Evolutionary conservation across 139 green algal genomes (phyloP), one percentile per base, ranked within the genome.

Genomic region (Diplosphaera chodatii): DNA sequence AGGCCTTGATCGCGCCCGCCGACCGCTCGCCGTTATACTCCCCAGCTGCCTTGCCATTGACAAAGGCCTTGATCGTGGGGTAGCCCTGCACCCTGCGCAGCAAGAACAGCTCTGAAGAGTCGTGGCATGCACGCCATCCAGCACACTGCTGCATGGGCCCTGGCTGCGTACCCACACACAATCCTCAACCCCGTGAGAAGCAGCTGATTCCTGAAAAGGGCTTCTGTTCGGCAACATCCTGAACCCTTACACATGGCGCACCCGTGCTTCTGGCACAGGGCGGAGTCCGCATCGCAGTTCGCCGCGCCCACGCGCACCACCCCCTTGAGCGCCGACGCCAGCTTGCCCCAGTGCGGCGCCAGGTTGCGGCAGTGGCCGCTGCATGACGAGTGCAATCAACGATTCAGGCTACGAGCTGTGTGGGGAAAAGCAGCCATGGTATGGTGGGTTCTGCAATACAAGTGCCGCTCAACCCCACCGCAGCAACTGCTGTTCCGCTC

Each of bases 61-160:
- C 65, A 15, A 87, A 84, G 4, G 84, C 86, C 74, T 91, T 92
- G 78, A 96, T 91, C 18, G 89, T 92, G 3, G 91, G 91, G 72
- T 91, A 96, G 29, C 88, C 88, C 13, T 75, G 66, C 1, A 94
- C 78, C 31, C 75, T 80, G 63, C 6, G 5, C 4, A 33, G 59
- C 5, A 31, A 32, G n/a, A 18, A 32, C 55, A 63, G 4, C 16
- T 63, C 10, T 63, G 27, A 67, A 21, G 23, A 25, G 29, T 16
- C 21, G 22, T 29, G n/a, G n/a, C n/a, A n/a, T n/a, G n/a, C n/a
- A n/a, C n/a, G n/a, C n/a, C n/a, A n/a, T n/a, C n/a, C n/a, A n/a
- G n/a, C n/a, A n/a, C n/a, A n/a, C n/a, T n/a, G n/a, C n/a, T n/a
- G n/a, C n/a, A n/a, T n/a, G n/a, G n/a, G n/a, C n/a, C n/a, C n/a